A percentile compares a stretch with the other conserved stretches of the same genome.
Conservation (phyloP, 192 early-diverging fungal genomes). For the Mortierella antarctica region DNA sequence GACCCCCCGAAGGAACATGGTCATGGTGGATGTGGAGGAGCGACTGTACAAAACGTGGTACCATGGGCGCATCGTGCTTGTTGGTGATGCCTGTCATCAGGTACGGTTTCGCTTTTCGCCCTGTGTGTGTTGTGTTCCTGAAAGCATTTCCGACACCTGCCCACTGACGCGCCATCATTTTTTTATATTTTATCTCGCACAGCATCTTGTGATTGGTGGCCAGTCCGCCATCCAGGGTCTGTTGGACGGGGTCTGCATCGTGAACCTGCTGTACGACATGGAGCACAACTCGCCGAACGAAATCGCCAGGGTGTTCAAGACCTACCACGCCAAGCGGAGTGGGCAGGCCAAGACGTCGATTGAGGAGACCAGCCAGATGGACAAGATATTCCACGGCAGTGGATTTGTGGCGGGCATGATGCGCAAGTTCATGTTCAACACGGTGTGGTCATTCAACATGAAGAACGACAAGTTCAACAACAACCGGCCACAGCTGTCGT, state of each 20-base stretch:
- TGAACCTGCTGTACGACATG: constrained; percentile 28
- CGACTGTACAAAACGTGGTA: constrained; percentile 36
- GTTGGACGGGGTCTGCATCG: constrained; percentile 23
- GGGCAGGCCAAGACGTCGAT: constrained; percentile 7
- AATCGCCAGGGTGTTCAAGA: constrained; percentile 19
- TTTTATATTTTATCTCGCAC: neutral
- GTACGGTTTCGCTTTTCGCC: neutral
- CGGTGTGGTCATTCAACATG: constrained; percentile 15
- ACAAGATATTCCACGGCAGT: constrained; percentile 22
- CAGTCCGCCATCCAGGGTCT: constrained; percentile 14
- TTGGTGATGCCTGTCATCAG: constrained; percentile 40
- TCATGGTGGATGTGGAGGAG: constrained; percentile 20
- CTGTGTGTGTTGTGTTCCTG: too few species aligned
- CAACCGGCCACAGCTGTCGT: constrained; percentile 27
- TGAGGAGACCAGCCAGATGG: constrained; percentile 4
- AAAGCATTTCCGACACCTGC: too few species aligned
- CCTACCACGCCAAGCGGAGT: constrained; percentile 10
- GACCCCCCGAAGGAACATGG: constrained; percentile 15
- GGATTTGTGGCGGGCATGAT: constrained; percentile 17
- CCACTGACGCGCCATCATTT: neutral
- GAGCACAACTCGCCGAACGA: constrained; percentile 22
- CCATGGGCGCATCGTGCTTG: constrained; percentile 27
- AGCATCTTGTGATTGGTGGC: constrained; percentile 14
- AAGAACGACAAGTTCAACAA: constrained; percentile 30
- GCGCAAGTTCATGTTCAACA: constrained; percentile 23